Evolutionary conservation across 2,329 filamentous ascomycete species (phyloP).

Genomic region (Penicillium oxalicum): DNA sequence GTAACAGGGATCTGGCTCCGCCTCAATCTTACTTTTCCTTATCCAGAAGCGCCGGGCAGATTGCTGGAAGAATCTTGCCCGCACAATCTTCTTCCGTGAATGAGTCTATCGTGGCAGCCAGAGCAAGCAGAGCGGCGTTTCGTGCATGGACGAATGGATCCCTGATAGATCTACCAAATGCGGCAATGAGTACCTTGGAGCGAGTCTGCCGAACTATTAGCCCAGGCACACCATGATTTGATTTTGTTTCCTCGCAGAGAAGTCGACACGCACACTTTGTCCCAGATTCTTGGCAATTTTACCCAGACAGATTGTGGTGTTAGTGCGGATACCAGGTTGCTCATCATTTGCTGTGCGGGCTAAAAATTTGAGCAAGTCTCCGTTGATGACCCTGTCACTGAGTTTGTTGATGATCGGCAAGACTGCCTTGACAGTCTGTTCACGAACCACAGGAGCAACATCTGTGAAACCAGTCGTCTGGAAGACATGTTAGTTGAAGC

Average conservation of each 20-base stretch:
- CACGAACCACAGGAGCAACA: slow-evolving; percentile 79
- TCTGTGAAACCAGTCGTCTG: slow-evolving; percentile 93
- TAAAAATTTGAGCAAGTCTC: slow-evolving; percentile 81
- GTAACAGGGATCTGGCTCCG: neutral
- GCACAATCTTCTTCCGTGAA: slow-evolving; percentile 91
- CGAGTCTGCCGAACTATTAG: slow-evolving; percentile 53
- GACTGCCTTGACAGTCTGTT: slow-evolving; percentile 93
- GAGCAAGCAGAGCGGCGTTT: slow-evolving; percentile 79
- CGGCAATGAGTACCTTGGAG: slow-evolving; percentile 85
- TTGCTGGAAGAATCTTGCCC: slow-evolving; percentile 69
- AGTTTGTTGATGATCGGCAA: slow-evolving; percentile 81
- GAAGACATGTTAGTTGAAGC: too few relatives aligned
- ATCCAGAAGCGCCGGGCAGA: slow-evolving; percentile 81
- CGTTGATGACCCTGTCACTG: slow-evolving; percentile 87
- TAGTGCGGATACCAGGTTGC: slow-evolving; percentile 92
- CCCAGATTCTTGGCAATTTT: slow-evolving; percentile 92
- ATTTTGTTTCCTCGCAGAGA: neutral
- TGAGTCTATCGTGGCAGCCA: slow-evolving; percentile 76
- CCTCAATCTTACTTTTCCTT: slow-evolving; percentile 66
- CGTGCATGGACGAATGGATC: slow-evolving; percentile 94
- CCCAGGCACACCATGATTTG: neutral
- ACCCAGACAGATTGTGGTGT: slow-evolving; percentile 94
- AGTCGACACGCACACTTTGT: slow-evolving; percentile 41
- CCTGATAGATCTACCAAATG: slow-evolving; percentile 79
- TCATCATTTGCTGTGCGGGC: slow-evolving; percentile 97